Base-by-base conservation (phyloP, 2,329 filamentous ascomycete species). In the Neoarthrinium moseri region DNA sequence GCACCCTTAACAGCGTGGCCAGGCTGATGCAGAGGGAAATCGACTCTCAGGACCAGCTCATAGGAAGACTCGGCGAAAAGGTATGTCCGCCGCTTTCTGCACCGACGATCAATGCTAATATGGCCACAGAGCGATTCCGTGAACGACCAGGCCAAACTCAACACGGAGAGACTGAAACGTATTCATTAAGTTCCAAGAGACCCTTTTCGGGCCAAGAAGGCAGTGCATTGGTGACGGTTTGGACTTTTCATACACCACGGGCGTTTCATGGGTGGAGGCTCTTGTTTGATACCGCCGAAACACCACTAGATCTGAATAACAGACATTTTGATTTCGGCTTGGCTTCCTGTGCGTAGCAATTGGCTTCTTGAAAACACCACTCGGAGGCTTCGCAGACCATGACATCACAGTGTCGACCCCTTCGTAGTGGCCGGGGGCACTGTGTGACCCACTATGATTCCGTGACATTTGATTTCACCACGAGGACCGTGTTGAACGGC, bases 141-240 rank as follows among this genome's bases (percentile, higher is more conserved):
- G 55, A 87, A 91, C 65, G 87, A 92, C 55, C 81, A 87, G 61
- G 88, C 92, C 58, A 82, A 83, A 48, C 83, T 89, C 78, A 91
- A 91, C 72, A 77, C 86, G 53, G 82, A 85, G 58, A 79, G 82
- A 56, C 64, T 91, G 64, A 82, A 86, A 58, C 77, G 84, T 40
- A 83, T 86, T 54, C 67, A 37, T 20, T 50, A 47, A 47, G 6
- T 18, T 8, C n/a, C n/a, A n/a, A n/a, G n/a, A n/a, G 33, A n/a
- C n/a, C 8, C 26, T 8, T 29, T 29, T 29, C 26, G 26, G n/a
- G 26, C 8, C 8, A 29, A n/a, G 26, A 8, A 8, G 26, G 26
- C n/a, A n/a, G n/a, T n/a, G n/a, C n/a, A 40, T 24, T 13, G 27
- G 29, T n/a, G 27, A 20, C 15, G 40, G 22, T 21, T 24, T 34